Evolutionary conservation across 176 grass and related monocot species (phyloP).

Genomic region (Oryza punctata): DNA sequence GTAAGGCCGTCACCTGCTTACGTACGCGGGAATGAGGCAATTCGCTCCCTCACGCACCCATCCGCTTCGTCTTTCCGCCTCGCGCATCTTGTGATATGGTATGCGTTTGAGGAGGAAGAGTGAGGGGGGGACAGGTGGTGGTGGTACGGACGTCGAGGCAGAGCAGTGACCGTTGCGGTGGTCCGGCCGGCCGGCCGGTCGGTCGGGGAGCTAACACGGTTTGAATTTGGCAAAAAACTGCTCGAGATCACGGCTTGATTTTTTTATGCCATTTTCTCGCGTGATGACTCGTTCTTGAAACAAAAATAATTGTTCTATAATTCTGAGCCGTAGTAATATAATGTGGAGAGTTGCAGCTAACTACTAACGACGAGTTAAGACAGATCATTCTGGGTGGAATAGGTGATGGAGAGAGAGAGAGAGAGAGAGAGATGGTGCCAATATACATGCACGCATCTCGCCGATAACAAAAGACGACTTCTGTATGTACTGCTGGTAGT

Average conservation of each 20-base stretch:
- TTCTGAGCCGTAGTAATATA: too few relatives aligned
- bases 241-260: neutral
- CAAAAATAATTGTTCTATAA: too few relatives aligned
- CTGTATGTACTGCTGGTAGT: too few relatives aligned
- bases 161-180: constrained; percentile 18
- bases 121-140: neutral
- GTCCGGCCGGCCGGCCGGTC: neutral
- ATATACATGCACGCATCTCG: neutral
- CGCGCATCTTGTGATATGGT: neutral
- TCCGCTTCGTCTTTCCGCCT: neutral
- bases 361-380: neutral
- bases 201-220: neutral
- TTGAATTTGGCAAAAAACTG: neutral
- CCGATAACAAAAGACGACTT: neutral
- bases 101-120: neutral
- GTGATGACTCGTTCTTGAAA: neutral
- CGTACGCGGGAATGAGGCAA: neutral
- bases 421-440: neutral
- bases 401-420: neutral
- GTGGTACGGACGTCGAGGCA: neutral
- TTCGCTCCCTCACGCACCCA: neutral
- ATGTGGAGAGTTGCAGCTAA: too few relatives aligned
- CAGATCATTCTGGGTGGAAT: neutral
- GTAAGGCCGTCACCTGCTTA: neutral
- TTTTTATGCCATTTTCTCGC: too few relatives aligned